These are phyloP conservation scores for Beauveria asiatica DNA, from an alignment of 2,329 filamentous ascomycete species.

Conservation along the genomic window DNA sequence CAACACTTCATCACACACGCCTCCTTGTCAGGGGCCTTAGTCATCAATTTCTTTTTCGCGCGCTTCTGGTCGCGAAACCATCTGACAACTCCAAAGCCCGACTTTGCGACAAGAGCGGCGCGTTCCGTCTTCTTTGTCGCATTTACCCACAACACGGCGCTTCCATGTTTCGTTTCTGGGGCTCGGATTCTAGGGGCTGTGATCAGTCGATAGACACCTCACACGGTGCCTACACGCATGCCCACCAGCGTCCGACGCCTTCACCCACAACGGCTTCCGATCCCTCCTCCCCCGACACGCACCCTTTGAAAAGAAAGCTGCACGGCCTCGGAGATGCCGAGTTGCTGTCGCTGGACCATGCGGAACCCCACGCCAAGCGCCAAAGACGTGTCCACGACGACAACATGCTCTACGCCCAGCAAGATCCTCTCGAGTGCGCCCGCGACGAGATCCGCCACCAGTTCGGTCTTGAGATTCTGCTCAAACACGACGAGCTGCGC, in stretches of 20 bases:
- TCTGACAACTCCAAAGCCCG: neutral
- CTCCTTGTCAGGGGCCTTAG: neutral
- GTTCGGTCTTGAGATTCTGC: constrained; percentile 80
- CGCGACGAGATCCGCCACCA: constrained; percentile 74
- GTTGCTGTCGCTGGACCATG: constrained; percentile 15
- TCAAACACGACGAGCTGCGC: constrained; percentile 91
- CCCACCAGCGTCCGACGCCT: constrained; percentile 23
- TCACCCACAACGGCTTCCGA: constrained; percentile 15
- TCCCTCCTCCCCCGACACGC: constrained; percentile 15
- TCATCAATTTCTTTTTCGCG: neutral
- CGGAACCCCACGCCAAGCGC: constrained; percentile 32
- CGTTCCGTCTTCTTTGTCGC: constrained; percentile 12
- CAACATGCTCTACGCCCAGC: constrained; percentile 2
- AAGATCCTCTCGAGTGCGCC: constrained; percentile 38
- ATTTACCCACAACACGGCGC: constrained; percentile 23
- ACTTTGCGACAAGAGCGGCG: constrained; percentile 10
- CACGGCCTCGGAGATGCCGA: constrained; percentile 25
- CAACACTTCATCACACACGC: neutral
- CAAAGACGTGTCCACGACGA: constrained; percentile 20
- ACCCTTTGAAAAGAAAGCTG: constrained; percentile 33
- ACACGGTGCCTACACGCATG: constrained; percentile 26
- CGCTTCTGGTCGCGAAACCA: neutral
- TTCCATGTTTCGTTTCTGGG: constrained; percentile 57
- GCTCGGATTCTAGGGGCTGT: constrained; percentile 48
- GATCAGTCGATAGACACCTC: constrained; percentile 39